phyloP scores from a whole-genome alignment of 179 eudicot species.

The Beta corolliflora region DNA sequence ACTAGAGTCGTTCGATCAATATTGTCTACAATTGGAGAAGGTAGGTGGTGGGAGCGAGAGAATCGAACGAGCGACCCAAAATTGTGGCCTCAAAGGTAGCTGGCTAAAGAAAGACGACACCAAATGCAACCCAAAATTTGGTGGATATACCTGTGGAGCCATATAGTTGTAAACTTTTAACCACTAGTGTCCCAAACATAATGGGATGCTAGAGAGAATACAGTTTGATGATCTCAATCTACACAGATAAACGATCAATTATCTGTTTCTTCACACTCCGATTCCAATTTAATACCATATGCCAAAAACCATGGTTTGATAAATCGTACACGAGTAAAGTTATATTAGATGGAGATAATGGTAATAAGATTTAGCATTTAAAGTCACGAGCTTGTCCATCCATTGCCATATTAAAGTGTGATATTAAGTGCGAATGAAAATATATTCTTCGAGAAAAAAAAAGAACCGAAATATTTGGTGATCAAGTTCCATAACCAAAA shows the following conservation, averaged over 20 bases:
- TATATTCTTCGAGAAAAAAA: too few relatives aligned
- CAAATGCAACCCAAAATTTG: constrained; percentile 12
- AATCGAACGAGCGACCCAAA: constrained; percentile 19
- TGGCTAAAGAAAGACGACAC: constrained; percentile 29
- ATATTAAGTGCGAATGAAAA: too few relatives aligned
- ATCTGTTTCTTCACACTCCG: neutral
- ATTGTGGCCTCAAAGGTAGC: constrained; percentile 30
- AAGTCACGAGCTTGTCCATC: too few relatives aligned
- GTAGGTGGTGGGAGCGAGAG: constrained; percentile 5
- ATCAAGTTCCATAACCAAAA: too few relatives aligned
- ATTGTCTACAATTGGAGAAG: constrained; percentile 30
- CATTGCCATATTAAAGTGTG: too few relatives aligned
- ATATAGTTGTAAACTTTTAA: constrained; percentile 9
- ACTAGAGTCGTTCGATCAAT: constrained; percentile 31
- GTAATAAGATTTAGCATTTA: too few relatives aligned
- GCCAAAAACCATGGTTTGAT: neutral
- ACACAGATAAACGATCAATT: neutral
- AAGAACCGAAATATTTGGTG: too few relatives aligned
- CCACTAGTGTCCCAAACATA: neutral
- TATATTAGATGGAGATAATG: too few relatives aligned
- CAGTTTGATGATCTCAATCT: neutral
- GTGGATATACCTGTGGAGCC: constrained; percentile 28
- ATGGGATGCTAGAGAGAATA: too few relatives aligned
- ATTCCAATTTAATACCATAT: neutral
- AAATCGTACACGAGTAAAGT: too few relatives aligned